phyloP scores from a whole-genome alignment of 2,329 filamentous ascomycete species.

The Fonsecaea pedrosoi region DNA sequence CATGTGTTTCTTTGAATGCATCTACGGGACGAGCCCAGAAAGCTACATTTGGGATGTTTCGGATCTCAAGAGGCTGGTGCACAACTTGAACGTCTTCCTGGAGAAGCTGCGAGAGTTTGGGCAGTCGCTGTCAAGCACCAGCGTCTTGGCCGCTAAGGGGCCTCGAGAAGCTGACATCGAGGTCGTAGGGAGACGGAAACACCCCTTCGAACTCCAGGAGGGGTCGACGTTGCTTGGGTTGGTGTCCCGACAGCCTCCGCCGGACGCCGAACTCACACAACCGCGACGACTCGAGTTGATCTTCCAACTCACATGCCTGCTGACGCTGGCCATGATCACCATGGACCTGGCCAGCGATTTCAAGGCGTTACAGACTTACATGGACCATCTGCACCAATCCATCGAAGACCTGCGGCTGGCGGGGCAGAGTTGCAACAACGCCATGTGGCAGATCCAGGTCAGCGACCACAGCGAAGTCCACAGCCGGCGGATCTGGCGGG shows the following conservation, averaged over 20 bases:
- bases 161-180: background rate
- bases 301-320: slow-evolving; percentile 33
- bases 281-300: slow-evolving; percentile 31
- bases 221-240: slow-evolving; percentile 28
- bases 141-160: slow-evolving; percentile 14
- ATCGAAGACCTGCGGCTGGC: slow-evolving; percentile 28
- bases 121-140: slow-evolving; percentile 30
- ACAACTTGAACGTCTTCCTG: slow-evolving; percentile 28
- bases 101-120: slow-evolving; percentile 26
- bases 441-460: slow-evolving; percentile 36
- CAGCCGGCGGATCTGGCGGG: slow-evolving; percentile 33
- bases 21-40: slow-evolving; percentile 34
- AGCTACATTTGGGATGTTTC: slow-evolving; percentile 36
- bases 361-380: slow-evolving; percentile 29
- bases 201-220: slow-evolving; percentile 28
- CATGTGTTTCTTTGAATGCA: slow-evolving; percentile 38
- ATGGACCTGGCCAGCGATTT: slow-evolving; percentile 32
- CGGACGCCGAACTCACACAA: slow-evolving; percentile 27
- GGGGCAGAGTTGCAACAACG: slow-evolving; percentile 34
- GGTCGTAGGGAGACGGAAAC: slow-evolving; percentile 11
- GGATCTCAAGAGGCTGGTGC: slow-evolving; percentile 26
- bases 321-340: slow-evolving; percentile 30
- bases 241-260: slow-evolving; percentile 22
- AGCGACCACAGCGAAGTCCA: slow-evolving; percentile 31
- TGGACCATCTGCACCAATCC: slow-evolving; percentile 30